These are phyloP conservation scores for Uncinocarpus reesii DNA, from an alignment of 2,329 filamentous ascomycete genomes.

Conservation along the genomic window DNA sequence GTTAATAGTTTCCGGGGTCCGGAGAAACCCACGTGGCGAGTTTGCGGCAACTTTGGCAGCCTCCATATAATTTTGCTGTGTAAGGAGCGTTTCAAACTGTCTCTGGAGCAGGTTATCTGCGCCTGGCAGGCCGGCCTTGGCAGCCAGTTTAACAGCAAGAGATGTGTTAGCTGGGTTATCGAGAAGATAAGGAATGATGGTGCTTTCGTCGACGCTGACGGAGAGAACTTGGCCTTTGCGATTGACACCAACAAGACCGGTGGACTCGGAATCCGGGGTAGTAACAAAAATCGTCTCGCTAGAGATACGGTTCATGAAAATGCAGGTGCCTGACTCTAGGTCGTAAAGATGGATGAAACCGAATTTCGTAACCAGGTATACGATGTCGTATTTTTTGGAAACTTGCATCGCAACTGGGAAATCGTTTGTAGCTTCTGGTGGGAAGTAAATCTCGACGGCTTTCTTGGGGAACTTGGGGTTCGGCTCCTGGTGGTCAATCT, in stretches of 20 bases:
- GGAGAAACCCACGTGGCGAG: conserved; percentile 88
- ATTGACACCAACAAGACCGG: conserved; percentile 89
- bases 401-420: conserved; percentile 98
- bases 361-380: conserved; percentile 97
- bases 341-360: conserved; percentile 99
- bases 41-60: conserved; percentile 95
- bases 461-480: conserved; percentile 92
- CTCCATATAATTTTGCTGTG: conserved; percentile 67
- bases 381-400: conserved; percentile 88
- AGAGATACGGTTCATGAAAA: conserved; percentile 99
- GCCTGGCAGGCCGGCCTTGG: conserved; percentile 82
- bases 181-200: conserved; percentile 85
- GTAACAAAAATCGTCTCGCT: conserved; percentile 99
- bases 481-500: conserved; percentile 83
- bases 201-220: conserved; percentile 84
- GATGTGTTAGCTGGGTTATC: conserved; percentile 91
- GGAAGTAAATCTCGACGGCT: conserved; percentile 96
- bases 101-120: conserved; percentile 87
- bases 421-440: conserved; percentile 86
- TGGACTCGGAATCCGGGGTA: conserved; percentile 68
- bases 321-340: conserved; percentile 84
- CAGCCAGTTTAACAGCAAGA: conserved; percentile 91
- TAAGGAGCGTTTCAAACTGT: conserved; percentile 83
- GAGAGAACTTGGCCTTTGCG: conserved; percentile 94
- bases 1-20: conserved; percentile 90